Evolutionary conservation across 768 basidiomycete species (phyloP), one percentile per base, ranked within the genome.

Genomic region (Mycena vitilis): DNA sequence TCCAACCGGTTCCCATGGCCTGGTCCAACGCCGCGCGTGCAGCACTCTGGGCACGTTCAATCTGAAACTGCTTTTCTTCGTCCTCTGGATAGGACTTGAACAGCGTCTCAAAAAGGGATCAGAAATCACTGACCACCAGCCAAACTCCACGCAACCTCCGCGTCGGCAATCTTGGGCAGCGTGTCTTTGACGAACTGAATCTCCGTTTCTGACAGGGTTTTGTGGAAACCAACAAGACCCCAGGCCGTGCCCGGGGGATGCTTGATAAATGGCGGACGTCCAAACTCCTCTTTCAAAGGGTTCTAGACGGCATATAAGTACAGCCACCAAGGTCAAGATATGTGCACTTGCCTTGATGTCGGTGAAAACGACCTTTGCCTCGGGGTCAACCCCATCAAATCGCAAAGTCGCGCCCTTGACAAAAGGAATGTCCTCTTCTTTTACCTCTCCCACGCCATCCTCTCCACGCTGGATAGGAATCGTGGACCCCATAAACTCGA

Each of bases 401-500:
- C 83, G 83, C 66, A 91, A 75, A 4, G 88, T 87, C 12, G 86
- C 85, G 15, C 86, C 85, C 70, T 80, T 83, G 23, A 86, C 82
- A 71, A 82, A 85, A n/a, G 87, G 86, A 30, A 88, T 81, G 51
- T 87, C 86, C 51, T 82, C 88, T 66, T 89, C 84, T 47, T 88
- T 87, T 72, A 93, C 90, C 60, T 81, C 84, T 9, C 91, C 91
- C 59, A 86, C 84, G 2, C 87, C 90, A 45, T 85, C 87, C 53
- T 88, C 86, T 60, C 89, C 88, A 49, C 87, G 80, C 60, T 88
- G 82, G 61, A 94, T 89, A 60, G 86, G 85, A 59, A 95, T 77
- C 67, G 89, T 90, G 53, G 81, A 83, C 11, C 92, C 93, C 80
- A 95, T 84, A 78, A 93, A 93, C 71, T 94, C 89, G 58, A 95